Evolutionary conservation across 495 filamentous ascomycete species (phyloP).

Genomic region (Ascobolus immersus): DNA sequence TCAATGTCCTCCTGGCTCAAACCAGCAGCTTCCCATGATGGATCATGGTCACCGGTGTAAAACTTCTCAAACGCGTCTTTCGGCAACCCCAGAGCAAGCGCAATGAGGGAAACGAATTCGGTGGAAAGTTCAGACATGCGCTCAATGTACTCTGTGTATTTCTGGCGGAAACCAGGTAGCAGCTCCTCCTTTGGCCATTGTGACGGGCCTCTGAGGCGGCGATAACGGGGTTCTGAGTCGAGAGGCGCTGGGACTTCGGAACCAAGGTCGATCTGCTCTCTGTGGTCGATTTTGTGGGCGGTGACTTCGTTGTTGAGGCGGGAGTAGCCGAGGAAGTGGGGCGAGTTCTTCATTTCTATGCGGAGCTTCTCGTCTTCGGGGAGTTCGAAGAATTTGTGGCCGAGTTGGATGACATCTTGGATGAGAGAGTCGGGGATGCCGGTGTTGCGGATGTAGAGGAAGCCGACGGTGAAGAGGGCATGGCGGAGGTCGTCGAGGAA

Average conservation of each 20-base stretch:
- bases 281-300: constrained; percentile 33
- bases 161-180: constrained; percentile 45
- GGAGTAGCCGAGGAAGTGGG: constrained; percentile 33
- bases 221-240: constrained; percentile 40
- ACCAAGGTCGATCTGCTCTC: constrained; percentile 80
- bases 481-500: constrained; percentile 52
- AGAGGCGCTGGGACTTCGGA: constrained; percentile 44
- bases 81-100: constrained; percentile 60
- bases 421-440: constrained; percentile 44
- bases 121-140: constrained; percentile 43
- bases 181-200: constrained; percentile 55
- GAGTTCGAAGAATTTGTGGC: constrained; percentile 54
- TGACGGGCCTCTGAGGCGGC: constrained; percentile 61
- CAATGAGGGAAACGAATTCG: constrained; percentile 60
- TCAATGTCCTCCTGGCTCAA: not conserved
- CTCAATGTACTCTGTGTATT: constrained; percentile 48
- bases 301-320: constrained; percentile 37
- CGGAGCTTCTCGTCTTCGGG: constrained; percentile 48
- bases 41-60: constrained; percentile 16
- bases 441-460: constrained; percentile 71
- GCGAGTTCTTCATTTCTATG: constrained; percentile 13
- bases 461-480: constrained; percentile 73
- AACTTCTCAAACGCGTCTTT: constrained; percentile 51
- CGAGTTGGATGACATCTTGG: constrained; percentile 39
- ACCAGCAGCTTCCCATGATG: not conserved